phyloP scores from a whole-genome alignment of 2,329 filamentous ascomycete species.

The Verticillium alfalfae region DNA sequence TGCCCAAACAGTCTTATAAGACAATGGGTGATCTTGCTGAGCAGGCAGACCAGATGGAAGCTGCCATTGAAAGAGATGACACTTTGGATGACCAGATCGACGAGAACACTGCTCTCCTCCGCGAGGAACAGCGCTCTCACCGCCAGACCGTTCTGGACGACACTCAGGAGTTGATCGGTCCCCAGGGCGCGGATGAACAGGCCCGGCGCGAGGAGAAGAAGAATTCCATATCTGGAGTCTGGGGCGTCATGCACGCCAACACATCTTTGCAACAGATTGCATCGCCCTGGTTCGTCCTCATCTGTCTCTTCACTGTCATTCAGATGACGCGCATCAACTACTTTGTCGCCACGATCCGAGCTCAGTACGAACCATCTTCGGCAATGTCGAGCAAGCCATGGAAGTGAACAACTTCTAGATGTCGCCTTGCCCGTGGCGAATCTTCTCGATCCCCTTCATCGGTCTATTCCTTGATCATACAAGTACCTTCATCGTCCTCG shows the following conservation, averaged over 20 bases:
- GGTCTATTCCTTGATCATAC: constrained; percentile 73
- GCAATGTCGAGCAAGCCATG: constrained; percentile 53
- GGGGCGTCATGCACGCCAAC: constrained; percentile 76
- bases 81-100: constrained; percentile 51
- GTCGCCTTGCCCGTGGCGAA: constrained; percentile 70
- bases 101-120: constrained; percentile 49
- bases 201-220: constrained; percentile 63
- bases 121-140: constrained; percentile 51
- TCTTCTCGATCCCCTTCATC: constrained; percentile 83
- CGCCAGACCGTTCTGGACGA: constrained; percentile 62
- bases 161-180: constrained; percentile 69
- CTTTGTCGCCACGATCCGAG: constrained; percentile 80
- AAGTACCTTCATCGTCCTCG: constrained; percentile 66
- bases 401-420: constrained; percentile 77
- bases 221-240: constrained; percentile 69
- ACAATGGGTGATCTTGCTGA: constrained; percentile 78
- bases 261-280: constrained; percentile 67
- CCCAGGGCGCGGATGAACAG: constrained; percentile 55
- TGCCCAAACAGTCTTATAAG: constrained; percentile 76
- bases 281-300: constrained; percentile 79
- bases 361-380: constrained; percentile 75
- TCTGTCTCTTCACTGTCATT: constrained; percentile 73
- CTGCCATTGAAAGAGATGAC: constrained; percentile 20
- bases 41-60: constrained; percentile 54
- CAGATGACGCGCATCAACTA: constrained; percentile 85